These are phyloP conservation scores for Sarocladiaceae sp. DNA, from an alignment of 2,329 filamentous ascomycete species.

Conservation along the genomic window DNA sequence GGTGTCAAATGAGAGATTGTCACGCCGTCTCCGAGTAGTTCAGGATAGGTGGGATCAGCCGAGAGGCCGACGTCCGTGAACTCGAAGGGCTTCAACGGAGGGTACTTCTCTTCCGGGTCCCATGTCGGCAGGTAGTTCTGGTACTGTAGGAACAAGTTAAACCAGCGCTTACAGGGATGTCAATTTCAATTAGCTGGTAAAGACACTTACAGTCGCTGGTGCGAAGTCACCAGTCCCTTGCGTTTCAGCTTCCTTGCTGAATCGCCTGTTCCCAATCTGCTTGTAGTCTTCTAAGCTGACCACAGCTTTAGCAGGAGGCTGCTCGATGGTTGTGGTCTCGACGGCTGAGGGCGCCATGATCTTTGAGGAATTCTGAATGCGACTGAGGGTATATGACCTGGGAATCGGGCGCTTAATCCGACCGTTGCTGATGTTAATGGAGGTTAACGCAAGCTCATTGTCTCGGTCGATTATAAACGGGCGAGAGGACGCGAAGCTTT, in stretches of 20 bases:
- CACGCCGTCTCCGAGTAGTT: constrained; percentile 55
- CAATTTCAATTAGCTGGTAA: background rate
- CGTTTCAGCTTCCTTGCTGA: constrained; percentile 22
- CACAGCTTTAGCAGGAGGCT: background rate
- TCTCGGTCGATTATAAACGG: background rate
- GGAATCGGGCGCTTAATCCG: no score
- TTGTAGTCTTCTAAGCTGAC: constrained; percentile 22
- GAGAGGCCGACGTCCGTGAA: constrained; percentile 74
- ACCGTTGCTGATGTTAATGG: background rate
- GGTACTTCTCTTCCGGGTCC: constrained; percentile 60
- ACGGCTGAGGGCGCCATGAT: constrained; percentile 31
- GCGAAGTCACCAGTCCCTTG: constrained; percentile 17
- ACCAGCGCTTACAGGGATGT: background rate
- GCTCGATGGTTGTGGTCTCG: constrained; percentile 20
- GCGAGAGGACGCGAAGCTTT: no score
- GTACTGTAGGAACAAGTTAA: constrained; percentile 42
- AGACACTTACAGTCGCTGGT: constrained; percentile 16
- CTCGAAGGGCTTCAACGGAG: constrained; percentile 64
- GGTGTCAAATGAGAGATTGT: constrained; percentile 62
- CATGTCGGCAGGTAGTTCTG: constrained; percentile 71
- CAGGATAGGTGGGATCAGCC: constrained; percentile 64
- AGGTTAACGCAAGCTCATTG: background rate
- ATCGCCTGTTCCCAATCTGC: constrained; percentile 19
- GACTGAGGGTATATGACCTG: no score
- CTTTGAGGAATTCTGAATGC: background rate